Evolutionary conservation across 495 filamentous ascomycete genomes (phyloP).

Genomic region (Jackrogersella multiformis): DNA sequence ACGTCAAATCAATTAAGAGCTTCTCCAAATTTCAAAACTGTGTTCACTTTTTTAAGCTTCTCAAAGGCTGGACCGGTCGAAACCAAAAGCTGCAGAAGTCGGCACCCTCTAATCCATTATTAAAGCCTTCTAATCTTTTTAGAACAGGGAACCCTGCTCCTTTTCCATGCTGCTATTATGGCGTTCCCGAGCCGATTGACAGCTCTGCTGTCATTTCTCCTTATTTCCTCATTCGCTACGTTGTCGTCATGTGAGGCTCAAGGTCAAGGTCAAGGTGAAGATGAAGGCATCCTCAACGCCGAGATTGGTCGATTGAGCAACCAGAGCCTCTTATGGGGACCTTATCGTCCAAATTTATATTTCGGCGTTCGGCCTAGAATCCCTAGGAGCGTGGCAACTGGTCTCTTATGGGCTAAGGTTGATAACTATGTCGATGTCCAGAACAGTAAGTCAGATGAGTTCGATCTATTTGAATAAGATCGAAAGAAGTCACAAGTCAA

Average conservation of each 20-base stretch:
- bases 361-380: constrained; percentile 92
- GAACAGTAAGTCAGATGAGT: constrained; percentile 69
- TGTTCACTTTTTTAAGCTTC: constrained; percentile 41
- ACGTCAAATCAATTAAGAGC: constrained; percentile 43
- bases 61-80: constrained; percentile 13
- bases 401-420: constrained; percentile 89
- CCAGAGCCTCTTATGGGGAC: constrained; percentile 92
- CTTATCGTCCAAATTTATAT: constrained; percentile 94
- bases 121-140: neutral
- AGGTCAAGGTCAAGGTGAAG: too few relatives aligned
- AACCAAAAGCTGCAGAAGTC: constrained; percentile 8
- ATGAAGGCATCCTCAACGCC: constrained; percentile 56
- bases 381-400: constrained; percentile 83
- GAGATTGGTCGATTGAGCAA: constrained; percentile 73
- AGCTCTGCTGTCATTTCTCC: constrained; percentile 44
- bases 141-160: neutral
- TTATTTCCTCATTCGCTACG: constrained; percentile 10
- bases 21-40: constrained; percentile 42
- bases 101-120: neutral
- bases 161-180: constrained; percentile 47
- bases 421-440: constrained; percentile 82
- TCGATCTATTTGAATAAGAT: neutral
- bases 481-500: too few relatives aligned
- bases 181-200: constrained; percentile 41
- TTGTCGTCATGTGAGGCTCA: constrained; percentile 17